Base-by-base conservation (phyloP, 2,329 filamentous ascomycete genomes). In the Ceratocystis diversiconidia region DNA sequence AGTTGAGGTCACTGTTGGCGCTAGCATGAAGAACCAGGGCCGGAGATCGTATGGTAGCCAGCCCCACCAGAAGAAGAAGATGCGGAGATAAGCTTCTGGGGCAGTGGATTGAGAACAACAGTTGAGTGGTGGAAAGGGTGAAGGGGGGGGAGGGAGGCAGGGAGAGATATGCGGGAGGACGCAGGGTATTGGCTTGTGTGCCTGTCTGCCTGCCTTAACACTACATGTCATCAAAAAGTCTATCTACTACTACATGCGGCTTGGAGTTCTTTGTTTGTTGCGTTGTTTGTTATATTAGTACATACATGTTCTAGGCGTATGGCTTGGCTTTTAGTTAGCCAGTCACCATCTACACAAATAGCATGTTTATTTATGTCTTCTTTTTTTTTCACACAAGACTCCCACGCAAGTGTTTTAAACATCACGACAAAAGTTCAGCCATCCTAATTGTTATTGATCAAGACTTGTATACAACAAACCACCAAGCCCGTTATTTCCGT, bases 1-100 rank as follows among this genome's bases (percentile, higher is more conserved):
- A 60, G 87, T 95, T n/a, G 90, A 95, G 72, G 88, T 95, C 70
- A 83, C 83, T 48, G 78, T 95, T n/a, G 89, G 89, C 0, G 84
- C 88, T n/a, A 89, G 89, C 73, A 82, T 92, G 84, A 82, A 84
- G 71, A 85, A 87, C 69, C 89, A 87, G 77, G 82, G 79, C 69
- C 82, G 83, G 57, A 78, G 89, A 73, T 79, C 82, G 57, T 94
- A 92, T 73, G 90, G 90, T 48, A 90, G 87, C 72, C 89, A 94
- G 77, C 88, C 88, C 43, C 65, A 65, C n/a, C 65, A 67, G 62
- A 81, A 80, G 71, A 87, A 90, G 74, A 72, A 72, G 68, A 63
- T 43, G 32, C 69, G 68, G 52, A 68, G 69, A 62, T 68, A 55
- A 59, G 62, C 61, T 15, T 10, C 10, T 41, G 3, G 19, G 22